phyloP scores from a whole-genome alignment of 331 rosid species.

The Prunus yedoensis region DNA sequence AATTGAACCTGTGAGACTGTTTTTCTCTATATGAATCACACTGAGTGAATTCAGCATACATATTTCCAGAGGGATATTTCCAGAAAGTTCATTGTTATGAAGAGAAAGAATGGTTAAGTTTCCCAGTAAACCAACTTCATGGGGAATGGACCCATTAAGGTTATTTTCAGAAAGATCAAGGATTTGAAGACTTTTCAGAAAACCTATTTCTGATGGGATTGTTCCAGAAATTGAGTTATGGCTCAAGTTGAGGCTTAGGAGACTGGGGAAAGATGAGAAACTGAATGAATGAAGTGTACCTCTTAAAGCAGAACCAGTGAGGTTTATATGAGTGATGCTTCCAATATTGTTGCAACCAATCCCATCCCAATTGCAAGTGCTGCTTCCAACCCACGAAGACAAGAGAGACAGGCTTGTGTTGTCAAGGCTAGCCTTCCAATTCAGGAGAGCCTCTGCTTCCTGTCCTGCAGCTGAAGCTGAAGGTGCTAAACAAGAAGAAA shows the following conservation, averaged over 20 bases:
- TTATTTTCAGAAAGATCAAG: neutral
- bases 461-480: neutral
- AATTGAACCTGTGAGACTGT: constrained; percentile 5
- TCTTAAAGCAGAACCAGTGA: constrained; percentile 15
- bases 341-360: neutral
- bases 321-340: constrained; percentile 2
- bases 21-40: neutral
- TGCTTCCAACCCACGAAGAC: constrained; percentile 20
- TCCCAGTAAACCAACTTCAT: neutral
- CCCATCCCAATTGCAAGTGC: constrained; percentile 20
- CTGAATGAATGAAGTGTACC: constrained; percentile 22
- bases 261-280: constrained; percentile 18
- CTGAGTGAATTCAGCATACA: neutral
- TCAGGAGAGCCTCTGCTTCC: constrained; percentile 15
- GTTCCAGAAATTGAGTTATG: neutral
- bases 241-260: constrained; percentile 2
- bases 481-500: neutral
- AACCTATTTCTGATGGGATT: neutral
- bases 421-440: constrained; percentile 19
- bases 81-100: neutral
- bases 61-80: constrained; percentile 16
- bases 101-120: constrained; percentile 5
- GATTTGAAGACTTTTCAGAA: neutral
- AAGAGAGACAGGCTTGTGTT: neutral
- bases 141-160: constrained; percentile 8